Evolutionary conservation across 2,329 filamentous ascomycete species (phyloP), one percentile per base, ranked within the genome.

Genomic region (Coniella vitis): DNA sequence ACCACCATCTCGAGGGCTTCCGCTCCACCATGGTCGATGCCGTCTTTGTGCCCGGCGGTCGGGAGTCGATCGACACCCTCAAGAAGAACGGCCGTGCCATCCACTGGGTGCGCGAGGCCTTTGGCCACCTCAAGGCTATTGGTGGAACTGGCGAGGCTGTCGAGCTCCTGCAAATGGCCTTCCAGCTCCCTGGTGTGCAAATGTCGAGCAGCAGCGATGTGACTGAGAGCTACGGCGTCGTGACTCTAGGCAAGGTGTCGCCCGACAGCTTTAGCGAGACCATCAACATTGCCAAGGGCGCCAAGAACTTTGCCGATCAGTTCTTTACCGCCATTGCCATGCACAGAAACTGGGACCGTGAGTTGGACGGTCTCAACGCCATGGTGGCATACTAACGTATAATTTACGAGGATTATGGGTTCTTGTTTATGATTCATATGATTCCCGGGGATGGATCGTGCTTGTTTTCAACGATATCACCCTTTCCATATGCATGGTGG

Each of bases 1-100:
- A 90, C 57, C 86, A 93, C 61, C 85, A 90, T 61, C 79, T 91
- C 43, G 84, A 90, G 57, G 87, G 86, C 0, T 82, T 86, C 76
- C 79, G 87, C 14, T 87, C 83, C 22, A 88, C 84, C 32, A 81
- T 93, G 74, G 91, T 91, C 55, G 88, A 93, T 61, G 83, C 86
- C 0, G 61, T 90, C 22, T 90, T 89, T 60, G 69, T 94, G 3
- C 87, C 87, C 1, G 86, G 86, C 1, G 87, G 88, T 1, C 70
- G 74, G 0, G 72, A 82, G 49, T 79, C 80, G 1, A 67, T 86
- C 38, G 69, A 76, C 45, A 80, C 79, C 0, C 75, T 93, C 0
- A 68, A 74, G 48, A 79, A 82, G 69, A 87, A 76, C 53, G 87
- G 87, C 0, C 82, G 86, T 16, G 85, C 85, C 0, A 61, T 86